A percentile compares a stretch with the other conserved stretches of the same genome.
phyloP scores from a whole-genome alignment of 1,284 basidiomycete species.

The Sanghuangporus weigelae region DNA sequence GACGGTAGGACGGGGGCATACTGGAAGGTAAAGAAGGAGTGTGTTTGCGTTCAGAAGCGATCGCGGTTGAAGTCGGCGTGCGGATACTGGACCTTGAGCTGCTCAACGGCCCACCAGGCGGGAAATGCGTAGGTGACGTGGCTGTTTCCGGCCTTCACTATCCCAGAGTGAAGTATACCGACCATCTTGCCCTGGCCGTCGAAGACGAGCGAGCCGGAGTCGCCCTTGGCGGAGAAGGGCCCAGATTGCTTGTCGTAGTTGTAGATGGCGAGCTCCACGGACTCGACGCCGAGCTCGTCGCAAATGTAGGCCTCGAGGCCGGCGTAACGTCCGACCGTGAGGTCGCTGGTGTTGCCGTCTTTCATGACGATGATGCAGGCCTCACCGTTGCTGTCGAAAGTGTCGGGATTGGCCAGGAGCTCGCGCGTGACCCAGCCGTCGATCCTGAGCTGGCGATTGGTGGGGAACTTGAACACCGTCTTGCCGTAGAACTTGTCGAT shows the following conservation, averaged over 20 bases:
- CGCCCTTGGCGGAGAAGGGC: slow-evolving; percentile 24
- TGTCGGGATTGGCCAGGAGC: slow-evolving; percentile 19
- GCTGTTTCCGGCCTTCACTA: slow-evolving; percentile 26
- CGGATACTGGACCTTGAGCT: slow-evolving; percentile 22
- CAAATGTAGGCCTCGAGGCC: slow-evolving; percentile 19
- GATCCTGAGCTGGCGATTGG: slow-evolving; percentile 28
- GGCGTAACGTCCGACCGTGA: slow-evolving; percentile 23
- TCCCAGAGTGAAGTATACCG: slow-evolving; percentile 32
- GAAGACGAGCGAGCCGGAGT: slow-evolving; percentile 25
- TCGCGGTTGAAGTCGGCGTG: slow-evolving; percentile 23
- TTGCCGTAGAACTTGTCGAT: slow-evolving; percentile 24
- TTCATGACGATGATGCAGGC: slow-evolving; percentile 21
- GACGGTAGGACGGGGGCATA: too few species aligned
- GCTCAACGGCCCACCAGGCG: slow-evolving; percentile 28
- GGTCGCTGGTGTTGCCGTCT: slow-evolving; percentile 22
- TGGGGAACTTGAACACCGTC: slow-evolving; percentile 30
- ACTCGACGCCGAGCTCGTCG: slow-evolving; percentile 19
- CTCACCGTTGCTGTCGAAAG: slow-evolving; percentile 21
- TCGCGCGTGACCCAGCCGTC: slow-evolving; percentile 21
- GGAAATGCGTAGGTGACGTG: slow-evolving; percentile 34
- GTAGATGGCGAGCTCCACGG: slow-evolving; percentile 22
- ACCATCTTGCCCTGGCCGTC: slow-evolving; percentile 24
- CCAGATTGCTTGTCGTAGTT: slow-evolving; percentile 16
- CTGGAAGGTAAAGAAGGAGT: background rate
- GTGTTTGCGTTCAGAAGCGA: slow-evolving; percentile 17